Base-by-base conservation (phyloP, 768 basidiomycete genomes). In the Chalciporus chontae region DNA sequence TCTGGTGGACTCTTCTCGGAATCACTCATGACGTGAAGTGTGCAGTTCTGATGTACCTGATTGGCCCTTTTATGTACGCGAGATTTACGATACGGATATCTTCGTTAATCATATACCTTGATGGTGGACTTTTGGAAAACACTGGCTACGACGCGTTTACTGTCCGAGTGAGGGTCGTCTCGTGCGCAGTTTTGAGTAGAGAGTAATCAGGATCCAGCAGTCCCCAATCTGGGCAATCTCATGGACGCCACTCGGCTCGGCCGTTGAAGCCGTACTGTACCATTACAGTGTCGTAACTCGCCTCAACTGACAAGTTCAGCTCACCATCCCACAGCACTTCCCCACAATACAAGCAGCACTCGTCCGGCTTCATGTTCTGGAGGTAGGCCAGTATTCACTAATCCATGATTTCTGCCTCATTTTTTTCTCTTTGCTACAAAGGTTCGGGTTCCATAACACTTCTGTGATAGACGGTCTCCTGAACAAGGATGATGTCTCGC, bases 361-460 rank as follows among this genome's bases (percentile, higher is more conserved):
- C 54, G 57, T 56, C 65, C 51, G 43, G 55, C 53, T 55, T 40
- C 55, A 77, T 77, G 75, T 77, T 77, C 63, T 77, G 75, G 75
- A 77, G 73, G 75, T 77, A 73, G 52, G 57, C 44, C 46, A 18
- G 44, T 40, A 21, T 40, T 27, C 39, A 51, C 18, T 18, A 26
- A 6, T 49, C 32, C 10, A 9, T 15, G 9, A 38, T 19, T 23
- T 26, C 11, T 8, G 39, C 32, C 23, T 54, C 24, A 56, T 31
- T 48, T 36, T 24, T 50, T 27, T 51, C 45, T 17, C 40, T 19
- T 18, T 48, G 54, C 52, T 50, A 40, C 23, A 0, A 63, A 93
- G 90, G 84, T 93, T 93, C 74, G 89, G 88, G 60, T 91, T 92
- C 73, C 84, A 88, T 69, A 88, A 90, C 77, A 85, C 84, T 47